Conservation (phyloP, 441 rosid genomes). For the Eruca vesicaria region DNA sequence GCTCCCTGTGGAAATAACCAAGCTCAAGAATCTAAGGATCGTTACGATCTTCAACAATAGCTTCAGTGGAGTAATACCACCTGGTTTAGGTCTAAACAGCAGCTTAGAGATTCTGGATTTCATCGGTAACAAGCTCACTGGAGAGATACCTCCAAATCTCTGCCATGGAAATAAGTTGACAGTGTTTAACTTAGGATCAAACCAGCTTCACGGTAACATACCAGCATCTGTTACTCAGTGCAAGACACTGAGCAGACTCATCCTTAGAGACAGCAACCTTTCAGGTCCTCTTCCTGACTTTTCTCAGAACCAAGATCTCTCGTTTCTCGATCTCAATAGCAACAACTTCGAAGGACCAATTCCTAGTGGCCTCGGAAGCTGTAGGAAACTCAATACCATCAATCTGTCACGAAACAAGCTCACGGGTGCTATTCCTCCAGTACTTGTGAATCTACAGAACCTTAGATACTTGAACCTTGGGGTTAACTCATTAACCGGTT, state of each 20-base stretch:
- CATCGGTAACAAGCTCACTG: constrained; percentile 52
- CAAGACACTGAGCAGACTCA: constrained; percentile 52
- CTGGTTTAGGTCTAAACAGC: constrained; percentile 62
- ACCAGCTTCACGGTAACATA: constrained; percentile 58
- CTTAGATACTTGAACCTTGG: constrained; percentile 18
- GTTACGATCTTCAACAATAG: constrained; percentile 51
- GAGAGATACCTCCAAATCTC: constrained; percentile 61
- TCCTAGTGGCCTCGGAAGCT: constrained; percentile 56
- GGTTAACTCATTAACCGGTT: constrained; percentile 2
- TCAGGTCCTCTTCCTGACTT: constrained; percentile 58
- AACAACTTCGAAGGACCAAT: constrained; percentile 57
- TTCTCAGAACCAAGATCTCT: constrained; percentile 39
- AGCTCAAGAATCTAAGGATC: constrained; percentile 53
- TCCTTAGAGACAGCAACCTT: constrained; percentile 49
- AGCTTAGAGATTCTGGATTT: constrained; percentile 60
- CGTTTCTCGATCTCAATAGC: constrained; percentile 45
- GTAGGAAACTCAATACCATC: constrained; percentile 43
- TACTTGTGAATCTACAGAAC: constrained; percentile 43
- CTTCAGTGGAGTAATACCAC: constrained; percentile 60
- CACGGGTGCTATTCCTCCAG: constrained; percentile 49
- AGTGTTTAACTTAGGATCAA: constrained; percentile 53
- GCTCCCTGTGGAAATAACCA: constrained; percentile 58
- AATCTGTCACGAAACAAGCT: constrained; percentile 57
- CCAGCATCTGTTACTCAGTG: constrained; percentile 54
- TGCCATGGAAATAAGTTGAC: constrained; percentile 52